Conservation (phyloP, 2,329 filamentous ascomycete genomes). For the Myriosclerotinia scirpicola region DNA sequence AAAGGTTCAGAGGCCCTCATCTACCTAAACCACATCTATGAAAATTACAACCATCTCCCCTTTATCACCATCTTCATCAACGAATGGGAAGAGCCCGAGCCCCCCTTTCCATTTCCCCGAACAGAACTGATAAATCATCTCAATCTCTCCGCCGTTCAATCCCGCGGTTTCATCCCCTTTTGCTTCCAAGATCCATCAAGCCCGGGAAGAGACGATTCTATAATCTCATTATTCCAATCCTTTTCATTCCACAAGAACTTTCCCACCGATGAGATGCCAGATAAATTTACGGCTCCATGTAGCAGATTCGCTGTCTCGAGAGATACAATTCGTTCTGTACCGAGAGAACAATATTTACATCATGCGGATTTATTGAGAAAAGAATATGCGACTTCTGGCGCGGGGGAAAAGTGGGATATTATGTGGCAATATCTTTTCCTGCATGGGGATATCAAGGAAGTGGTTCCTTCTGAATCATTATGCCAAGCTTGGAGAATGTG, state of each 20-base stretch:
- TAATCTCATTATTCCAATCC: neutral
- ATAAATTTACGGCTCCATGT: neutral
- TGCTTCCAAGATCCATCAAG: conserved; percentile 12
- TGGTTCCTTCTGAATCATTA: neutral
- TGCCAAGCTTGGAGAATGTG: conserved; percentile 10
- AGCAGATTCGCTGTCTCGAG: conserved; percentile 6
- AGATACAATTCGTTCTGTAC: neutral
- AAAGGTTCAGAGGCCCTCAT: conserved; percentile 1
- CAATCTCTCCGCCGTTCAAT: neutral
- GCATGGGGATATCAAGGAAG: neutral
- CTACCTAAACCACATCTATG: conserved; percentile 10
- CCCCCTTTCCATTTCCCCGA: neutral
- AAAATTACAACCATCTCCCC: neutral
- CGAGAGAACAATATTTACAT: conserved; percentile 4
- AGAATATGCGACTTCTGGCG: neutral
- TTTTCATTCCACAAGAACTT: conserved; percentile 4
- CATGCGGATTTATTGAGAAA: neutral
- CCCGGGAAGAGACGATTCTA: neutral
- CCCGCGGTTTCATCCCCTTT: neutral
- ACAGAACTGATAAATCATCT: conserved; percentile 3
- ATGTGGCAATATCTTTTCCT: conserved; percentile 15
- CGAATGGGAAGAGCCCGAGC: neutral
- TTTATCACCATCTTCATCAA: neutral
- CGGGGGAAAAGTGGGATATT: neutral
- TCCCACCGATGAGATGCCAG: neutral